These are phyloP conservation scores for Gigaspora rosea DNA, from an alignment of 192 early-diverging fungal species.

Conservation along the genomic window DNA sequence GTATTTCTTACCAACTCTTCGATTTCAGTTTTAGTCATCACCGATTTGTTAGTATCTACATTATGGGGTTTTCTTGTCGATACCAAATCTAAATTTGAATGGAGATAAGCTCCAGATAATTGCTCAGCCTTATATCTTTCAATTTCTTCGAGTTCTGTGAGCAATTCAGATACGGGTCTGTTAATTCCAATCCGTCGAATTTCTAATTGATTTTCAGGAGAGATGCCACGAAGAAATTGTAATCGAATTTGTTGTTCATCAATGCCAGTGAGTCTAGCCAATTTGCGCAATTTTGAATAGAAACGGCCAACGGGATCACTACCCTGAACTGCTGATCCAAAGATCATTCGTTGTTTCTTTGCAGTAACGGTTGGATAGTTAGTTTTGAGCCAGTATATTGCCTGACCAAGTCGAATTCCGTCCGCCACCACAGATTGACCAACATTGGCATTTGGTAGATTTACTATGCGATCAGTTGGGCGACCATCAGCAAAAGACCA, in stretches of 20 bases:
- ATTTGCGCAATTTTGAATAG: constrained; percentile 16
- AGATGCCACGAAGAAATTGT: constrained; percentile 4
- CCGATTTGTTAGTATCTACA: neutral
- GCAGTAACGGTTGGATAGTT: constrained; percentile 1
- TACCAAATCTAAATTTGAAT: neutral
- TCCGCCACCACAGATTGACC: neutral
- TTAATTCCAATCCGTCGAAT: neutral
- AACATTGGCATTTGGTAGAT: constrained; percentile 17
- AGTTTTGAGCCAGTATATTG: constrained; percentile 1
- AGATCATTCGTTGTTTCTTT: neutral
- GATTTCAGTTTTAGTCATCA: neutral
- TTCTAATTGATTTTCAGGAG: constrained; percentile 19
- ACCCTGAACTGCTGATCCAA: neutral
- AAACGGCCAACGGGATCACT: constrained; percentile 4
- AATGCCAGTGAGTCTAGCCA: neutral
- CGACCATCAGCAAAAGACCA: neutral
- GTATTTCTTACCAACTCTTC: neutral
- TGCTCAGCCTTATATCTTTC: constrained; percentile 15
- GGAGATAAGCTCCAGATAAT: neutral
- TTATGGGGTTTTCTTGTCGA: neutral
- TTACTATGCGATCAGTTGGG: neutral
- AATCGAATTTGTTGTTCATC: neutral
- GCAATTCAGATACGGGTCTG: neutral
- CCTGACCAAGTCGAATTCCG: constrained; percentile 7
- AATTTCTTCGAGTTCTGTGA: constrained; percentile 23